Percentiles rank a stretch among this genome's conserved stretches.
phyloP scores from a whole-genome alignment of 2,329 filamentous ascomycete species.

The Penicillium palitans region DNA sequence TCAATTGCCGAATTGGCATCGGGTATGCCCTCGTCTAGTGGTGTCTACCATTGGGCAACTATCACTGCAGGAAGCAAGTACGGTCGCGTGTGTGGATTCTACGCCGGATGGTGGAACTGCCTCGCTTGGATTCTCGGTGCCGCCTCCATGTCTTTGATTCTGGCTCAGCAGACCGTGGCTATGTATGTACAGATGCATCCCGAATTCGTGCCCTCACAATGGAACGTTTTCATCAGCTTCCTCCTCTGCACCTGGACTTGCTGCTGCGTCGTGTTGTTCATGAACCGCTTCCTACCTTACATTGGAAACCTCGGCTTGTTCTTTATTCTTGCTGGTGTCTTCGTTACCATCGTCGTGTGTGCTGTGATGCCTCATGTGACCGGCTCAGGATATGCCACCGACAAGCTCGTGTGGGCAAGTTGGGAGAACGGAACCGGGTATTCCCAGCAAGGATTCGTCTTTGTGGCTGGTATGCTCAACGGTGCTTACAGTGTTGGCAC shows the following conservation, averaged over 20 bases:
- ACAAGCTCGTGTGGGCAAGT: constrained; percentile 57
- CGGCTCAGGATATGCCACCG: constrained; percentile 47
- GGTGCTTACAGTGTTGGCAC: constrained; percentile 68
- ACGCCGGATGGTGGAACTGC: constrained; percentile 49
- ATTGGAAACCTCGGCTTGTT: constrained; percentile 59
- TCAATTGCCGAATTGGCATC: constrained; percentile 62
- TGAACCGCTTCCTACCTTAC: constrained; percentile 54
- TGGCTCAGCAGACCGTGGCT: constrained; percentile 60
- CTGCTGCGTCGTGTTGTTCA: constrained; percentile 55
- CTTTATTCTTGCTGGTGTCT: constrained; percentile 55
- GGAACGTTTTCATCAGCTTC: constrained; percentile 63
- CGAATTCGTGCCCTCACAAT: constrained; percentile 52
- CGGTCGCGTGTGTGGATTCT: constrained; percentile 53
- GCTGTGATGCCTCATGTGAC: constrained; percentile 55
- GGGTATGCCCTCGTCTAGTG: constrained; percentile 61
- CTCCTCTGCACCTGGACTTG: constrained; percentile 57
- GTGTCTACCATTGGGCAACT: constrained; percentile 63
- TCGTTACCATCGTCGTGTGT: constrained; percentile 56
- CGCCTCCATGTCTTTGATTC: constrained; percentile 59
- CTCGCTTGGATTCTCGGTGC: constrained; percentile 62
- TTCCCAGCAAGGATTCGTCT: constrained; percentile 59
- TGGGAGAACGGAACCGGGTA: constrained; percentile 52
- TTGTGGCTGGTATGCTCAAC: constrained; percentile 66
- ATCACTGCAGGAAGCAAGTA: constrained; percentile 56
- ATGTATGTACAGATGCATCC: constrained; percentile 63